Evolutionary conservation across 2,329 filamentous ascomycete species (phyloP).

Genomic region (Chaetomium globosum): DNA sequence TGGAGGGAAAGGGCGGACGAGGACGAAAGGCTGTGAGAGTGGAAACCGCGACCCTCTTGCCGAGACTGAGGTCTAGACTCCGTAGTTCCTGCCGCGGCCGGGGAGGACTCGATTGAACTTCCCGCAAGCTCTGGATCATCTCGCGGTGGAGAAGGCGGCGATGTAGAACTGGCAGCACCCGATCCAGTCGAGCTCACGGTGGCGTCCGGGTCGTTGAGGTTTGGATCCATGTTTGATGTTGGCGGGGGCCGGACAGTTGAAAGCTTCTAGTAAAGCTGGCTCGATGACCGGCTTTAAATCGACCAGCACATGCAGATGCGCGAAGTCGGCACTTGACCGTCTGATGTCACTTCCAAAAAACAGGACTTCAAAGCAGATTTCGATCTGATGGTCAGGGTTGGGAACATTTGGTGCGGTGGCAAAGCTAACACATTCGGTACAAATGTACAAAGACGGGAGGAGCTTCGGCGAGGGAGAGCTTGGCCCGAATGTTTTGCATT

Average conservation of each 20-base stretch:
- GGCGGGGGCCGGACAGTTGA: background rate
- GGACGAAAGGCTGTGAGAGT: conserved; percentile 50
- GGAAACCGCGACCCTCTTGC: conserved; percentile 10
- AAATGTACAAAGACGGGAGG: conserved; percentile 20
- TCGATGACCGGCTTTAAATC: background rate
- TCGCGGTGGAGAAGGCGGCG: background rate
- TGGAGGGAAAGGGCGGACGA: conserved; percentile 43
- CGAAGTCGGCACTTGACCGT: background rate
- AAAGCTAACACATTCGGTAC: conserved; percentile 7
- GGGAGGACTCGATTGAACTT: background rate
- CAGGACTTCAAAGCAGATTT: background rate
- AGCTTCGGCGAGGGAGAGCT: background rate
- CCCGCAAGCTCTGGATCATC: background rate
- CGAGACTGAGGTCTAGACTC: conserved; percentile 7
- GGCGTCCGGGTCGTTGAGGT: background rate
- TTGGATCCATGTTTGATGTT: conserved; percentile 11
- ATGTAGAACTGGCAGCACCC: conserved; percentile 4
- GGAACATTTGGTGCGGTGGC: conserved; percentile 19
- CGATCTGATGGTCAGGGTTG: background rate
- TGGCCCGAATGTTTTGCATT: conserved; percentile 4
- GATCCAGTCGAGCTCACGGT: background rate
- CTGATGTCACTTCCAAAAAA: background rate
- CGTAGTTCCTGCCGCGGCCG: conserved; percentile 1
- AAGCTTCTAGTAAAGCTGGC: background rate
- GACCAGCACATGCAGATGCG: background rate